A percentile compares a stretch with the other conserved stretches of the same genome.
Evolutionary conservation across 2,329 filamentous ascomycete genomes (phyloP).

Genomic region (Ophiostoma triangulosporum): DNA sequence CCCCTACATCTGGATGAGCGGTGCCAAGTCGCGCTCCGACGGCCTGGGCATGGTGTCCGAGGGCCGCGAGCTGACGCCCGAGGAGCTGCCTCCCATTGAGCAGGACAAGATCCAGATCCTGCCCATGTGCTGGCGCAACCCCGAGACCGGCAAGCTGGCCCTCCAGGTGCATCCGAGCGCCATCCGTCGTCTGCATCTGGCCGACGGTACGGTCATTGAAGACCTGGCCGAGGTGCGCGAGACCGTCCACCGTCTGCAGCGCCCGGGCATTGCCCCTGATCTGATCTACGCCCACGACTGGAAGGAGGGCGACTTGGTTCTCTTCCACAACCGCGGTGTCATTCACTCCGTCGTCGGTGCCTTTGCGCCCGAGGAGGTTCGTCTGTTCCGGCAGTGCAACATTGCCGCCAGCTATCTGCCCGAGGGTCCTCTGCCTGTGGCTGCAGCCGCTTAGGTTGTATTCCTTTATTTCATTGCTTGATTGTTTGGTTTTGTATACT

Average conservation of each 20-base stretch:
- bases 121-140: slow-evolving; percentile 68
- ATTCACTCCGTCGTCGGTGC: slow-evolving; percentile 65
- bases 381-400: slow-evolving; percentile 68
- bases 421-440: slow-evolving; percentile 3
- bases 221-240: slow-evolving; percentile 52
- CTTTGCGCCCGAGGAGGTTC: slow-evolving; percentile 57
- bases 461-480: background rate
- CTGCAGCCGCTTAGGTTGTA: background rate
- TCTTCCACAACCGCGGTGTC: slow-evolving; percentile 68
- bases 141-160: slow-evolving; percentile 52
- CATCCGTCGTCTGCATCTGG: slow-evolving; percentile 52
- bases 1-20: slow-evolving; percentile 71
- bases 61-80: slow-evolving; percentile 38
- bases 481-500: background rate
- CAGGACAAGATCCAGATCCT: slow-evolving; percentile 54
- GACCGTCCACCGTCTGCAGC: slow-evolving; percentile 53
- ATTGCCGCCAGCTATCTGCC: slow-evolving; percentile 44
- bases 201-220: slow-evolving; percentile 53
- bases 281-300: slow-evolving; percentile 64
- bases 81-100: slow-evolving; percentile 52
- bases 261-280: slow-evolving; percentile 56
- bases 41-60: slow-evolving; percentile 56
- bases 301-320: slow-evolving; percentile 61
- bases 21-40: slow-evolving; percentile 49
- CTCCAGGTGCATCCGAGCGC: slow-evolving; percentile 64